Percentiles rank a stretch among this genome's conserved stretches.
Conservation (phyloP, 805 yeast genomes). For the Yarrowia phangngaensis region DNA sequence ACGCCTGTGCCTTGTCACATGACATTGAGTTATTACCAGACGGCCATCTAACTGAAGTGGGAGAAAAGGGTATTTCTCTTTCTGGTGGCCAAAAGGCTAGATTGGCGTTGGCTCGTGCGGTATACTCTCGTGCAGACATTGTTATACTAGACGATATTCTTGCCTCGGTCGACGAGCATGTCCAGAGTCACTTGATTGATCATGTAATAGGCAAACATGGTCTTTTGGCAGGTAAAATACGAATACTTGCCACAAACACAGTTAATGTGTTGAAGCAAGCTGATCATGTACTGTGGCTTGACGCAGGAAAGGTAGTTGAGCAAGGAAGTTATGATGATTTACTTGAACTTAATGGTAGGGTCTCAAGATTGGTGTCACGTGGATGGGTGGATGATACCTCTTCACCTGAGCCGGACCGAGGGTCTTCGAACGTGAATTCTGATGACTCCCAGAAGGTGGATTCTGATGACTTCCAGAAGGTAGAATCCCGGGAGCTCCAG, state of each 20-base stretch:
- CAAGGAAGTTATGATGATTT: conserved; percentile 61
- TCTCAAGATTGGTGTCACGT: conserved; percentile 1
- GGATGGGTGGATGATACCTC: too few relatives aligned
- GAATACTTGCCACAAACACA: conserved; percentile 82
- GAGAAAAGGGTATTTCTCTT: conserved; percentile 82
- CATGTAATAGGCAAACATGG: conserved; percentile 63
- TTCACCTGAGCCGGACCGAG: conserved; percentile 8
- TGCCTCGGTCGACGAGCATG: conserved; percentile 85
- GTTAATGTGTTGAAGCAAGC: conserved; percentile 65
- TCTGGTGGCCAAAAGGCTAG: conserved; percentile 93
- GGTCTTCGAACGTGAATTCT: not conserved
- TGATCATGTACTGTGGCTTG: conserved; percentile 61
- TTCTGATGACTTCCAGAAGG: too few relatives aligned
- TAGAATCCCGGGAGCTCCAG: too few relatives aligned
- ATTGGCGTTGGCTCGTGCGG: conserved; percentile 76
- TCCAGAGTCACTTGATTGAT: conserved; percentile 70
- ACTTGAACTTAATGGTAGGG: conserved; percentile 12
- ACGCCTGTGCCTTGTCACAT: conserved; percentile 60
- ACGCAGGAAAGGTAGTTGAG: conserved; percentile 56
- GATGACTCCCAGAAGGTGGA: not conserved
- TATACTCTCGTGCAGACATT: conserved; percentile 62
- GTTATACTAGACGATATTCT: conserved; percentile 74
- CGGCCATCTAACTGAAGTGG: conserved; percentile 79
- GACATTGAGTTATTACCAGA: conserved; percentile 67
- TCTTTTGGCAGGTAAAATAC: conserved; percentile 53